These are phyloP conservation scores for Yarrowia osloensis DNA, from an alignment of 805 yeast genomes.

Conservation along the genomic window DNA sequence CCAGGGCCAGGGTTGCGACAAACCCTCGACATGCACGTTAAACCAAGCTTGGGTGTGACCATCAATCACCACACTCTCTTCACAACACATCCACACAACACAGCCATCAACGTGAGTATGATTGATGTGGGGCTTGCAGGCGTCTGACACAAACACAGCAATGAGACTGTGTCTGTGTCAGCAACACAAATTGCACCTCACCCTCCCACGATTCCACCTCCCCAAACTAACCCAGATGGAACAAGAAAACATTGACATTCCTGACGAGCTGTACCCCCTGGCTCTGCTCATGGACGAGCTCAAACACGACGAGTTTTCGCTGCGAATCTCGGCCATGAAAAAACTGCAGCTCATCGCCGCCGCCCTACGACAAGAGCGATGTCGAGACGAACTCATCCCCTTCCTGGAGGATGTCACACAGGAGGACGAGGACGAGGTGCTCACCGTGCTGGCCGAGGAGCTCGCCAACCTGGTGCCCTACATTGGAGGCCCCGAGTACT, in stretches of 20 bases:
- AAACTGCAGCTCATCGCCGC: conserved; percentile 90
- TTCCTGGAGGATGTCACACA: conserved; percentile 67
- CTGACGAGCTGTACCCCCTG: conserved; percentile 79
- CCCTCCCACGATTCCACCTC: no score
- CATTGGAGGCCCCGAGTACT: conserved; percentile 78
- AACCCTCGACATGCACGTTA: conserved; percentile 23
- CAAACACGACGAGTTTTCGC: conserved; percentile 92
- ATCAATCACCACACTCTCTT: conserved; percentile 16
- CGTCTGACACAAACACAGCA: no score
- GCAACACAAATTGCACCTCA: no score
- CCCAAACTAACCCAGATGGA: conserved; percentile 17
- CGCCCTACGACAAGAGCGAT: conserved; percentile 92
- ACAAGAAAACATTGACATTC: conserved; percentile 29
- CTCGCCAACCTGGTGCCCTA: conserved; percentile 83
- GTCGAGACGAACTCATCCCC: conserved; percentile 85
- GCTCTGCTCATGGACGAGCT: conserved; percentile 96
- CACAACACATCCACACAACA: conserved; percentile 14
- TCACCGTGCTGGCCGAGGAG: conserved; percentile 89
- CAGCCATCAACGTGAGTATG: conserved; percentile 23
- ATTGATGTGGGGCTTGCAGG: neutral
- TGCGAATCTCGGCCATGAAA: conserved; percentile 92
- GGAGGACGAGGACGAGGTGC: conserved; percentile 98
- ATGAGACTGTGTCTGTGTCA: no score
- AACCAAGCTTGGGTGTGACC: neutral
- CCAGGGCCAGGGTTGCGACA: conserved; percentile 28